Conservation (phyloP, 1,284 basidiomycete species). For the Austroboletus novae-zelandiae region DNA sequence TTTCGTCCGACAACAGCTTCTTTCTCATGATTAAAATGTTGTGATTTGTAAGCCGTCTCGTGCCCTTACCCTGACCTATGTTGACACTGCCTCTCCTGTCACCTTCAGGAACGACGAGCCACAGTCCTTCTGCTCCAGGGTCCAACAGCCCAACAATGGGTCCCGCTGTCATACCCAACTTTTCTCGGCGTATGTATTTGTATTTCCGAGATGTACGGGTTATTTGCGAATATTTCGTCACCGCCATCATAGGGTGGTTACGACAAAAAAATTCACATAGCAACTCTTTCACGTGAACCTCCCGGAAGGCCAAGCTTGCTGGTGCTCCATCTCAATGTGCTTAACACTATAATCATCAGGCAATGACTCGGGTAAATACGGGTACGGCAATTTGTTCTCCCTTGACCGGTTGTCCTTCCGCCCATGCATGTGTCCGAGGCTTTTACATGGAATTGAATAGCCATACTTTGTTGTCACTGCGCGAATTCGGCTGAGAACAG, state of each 20-base stretch:
- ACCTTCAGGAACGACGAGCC: neutral
- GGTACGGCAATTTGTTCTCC: neutral
- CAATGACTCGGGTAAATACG: neutral
- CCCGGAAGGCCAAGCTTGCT: neutral
- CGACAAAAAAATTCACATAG: no score
- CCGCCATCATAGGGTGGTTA: neutral
- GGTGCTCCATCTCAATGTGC: neutral
- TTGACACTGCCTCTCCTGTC: neutral
- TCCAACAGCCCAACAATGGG: neutral
- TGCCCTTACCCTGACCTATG: neutral
- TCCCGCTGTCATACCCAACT: neutral
- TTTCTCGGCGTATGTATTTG: neutral
- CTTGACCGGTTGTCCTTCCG: neutral
- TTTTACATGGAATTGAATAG: neutral
- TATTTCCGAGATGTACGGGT: neutral
- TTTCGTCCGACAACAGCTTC: neutral
- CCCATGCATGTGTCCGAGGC: neutral
- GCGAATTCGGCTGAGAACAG: neutral
- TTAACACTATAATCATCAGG: neutral
- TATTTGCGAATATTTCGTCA: neutral
- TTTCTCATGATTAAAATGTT: conserved; percentile 1
- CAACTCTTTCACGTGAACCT: neutral
- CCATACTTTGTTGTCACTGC: neutral
- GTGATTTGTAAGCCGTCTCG: neutral
- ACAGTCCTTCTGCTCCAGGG: neutral